phyloP scores from a whole-genome alignment of 495 filamentous ascomycete genomes.

The Penicillium soppii region DNA sequence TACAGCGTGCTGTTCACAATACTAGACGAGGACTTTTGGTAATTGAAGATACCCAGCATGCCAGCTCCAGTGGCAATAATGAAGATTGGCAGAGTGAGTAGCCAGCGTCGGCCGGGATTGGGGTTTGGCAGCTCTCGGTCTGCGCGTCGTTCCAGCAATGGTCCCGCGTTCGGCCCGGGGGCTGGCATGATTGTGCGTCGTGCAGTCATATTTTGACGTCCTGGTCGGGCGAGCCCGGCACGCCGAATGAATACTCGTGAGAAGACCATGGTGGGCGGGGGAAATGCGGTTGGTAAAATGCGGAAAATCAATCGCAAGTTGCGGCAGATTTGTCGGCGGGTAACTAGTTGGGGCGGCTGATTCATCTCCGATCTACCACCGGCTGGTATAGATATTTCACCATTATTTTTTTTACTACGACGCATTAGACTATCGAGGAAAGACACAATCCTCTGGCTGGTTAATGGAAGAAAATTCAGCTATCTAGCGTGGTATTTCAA shows the following conservation, averaged over 20 bases:
- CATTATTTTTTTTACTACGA: too few species aligned
- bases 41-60: constrained; percentile 91
- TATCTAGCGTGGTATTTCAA: too few species aligned
- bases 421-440: too few species aligned
- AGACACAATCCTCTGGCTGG: too few species aligned
- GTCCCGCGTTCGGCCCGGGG: constrained; percentile 54
- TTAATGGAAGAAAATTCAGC: too few species aligned
- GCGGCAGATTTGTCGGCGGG: too few species aligned
- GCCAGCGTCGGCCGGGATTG: constrained; percentile 42
- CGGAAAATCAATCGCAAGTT: neutral
- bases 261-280: constrained; percentile 13
- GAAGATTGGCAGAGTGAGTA: constrained; percentile 58
- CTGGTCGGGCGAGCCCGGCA: constrained; percentile 14
- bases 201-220: constrained; percentile 12
- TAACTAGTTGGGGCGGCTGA: too few species aligned
- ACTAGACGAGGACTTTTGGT: constrained; percentile 84
- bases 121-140: constrained; percentile 73
- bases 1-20: constrained; percentile 86
- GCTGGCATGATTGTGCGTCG: constrained; percentile 50
- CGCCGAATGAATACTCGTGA: constrained; percentile 15
- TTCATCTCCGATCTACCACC: too few species aligned
- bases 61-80: constrained; percentile 57
- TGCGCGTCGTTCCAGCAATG: constrained; percentile 73
- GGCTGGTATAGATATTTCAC: too few species aligned
- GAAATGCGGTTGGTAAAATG: neutral